Percentiles rank a stretch among this genome's conserved stretches.
phyloP scores from a whole-genome alignment of 139 green algal species.

The Nannochloris sp. region DNA sequence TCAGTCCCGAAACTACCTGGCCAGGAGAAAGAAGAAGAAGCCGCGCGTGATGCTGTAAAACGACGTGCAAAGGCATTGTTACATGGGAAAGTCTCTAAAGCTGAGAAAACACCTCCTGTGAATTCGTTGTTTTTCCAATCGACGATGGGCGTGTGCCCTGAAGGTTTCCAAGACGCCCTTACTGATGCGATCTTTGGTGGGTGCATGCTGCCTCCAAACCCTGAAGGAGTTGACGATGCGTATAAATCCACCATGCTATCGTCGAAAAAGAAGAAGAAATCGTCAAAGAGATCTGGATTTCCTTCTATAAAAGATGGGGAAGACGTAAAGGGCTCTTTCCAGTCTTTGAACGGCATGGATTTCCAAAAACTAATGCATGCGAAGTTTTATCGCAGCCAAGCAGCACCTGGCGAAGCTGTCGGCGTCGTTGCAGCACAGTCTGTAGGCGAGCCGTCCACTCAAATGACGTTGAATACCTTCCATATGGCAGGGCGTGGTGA shows the following conservation, averaged over 20 bases:
- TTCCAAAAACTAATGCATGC: constrained; percentile 72
- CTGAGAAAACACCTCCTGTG: constrained; percentile 21
- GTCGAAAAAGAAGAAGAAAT: constrained; percentile 21
- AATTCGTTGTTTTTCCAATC: constrained; percentile 28
- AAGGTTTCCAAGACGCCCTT: constrained; percentile 68
- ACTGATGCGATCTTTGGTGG: constrained; percentile 21
- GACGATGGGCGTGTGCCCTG: constrained; percentile 58
- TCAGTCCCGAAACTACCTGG: neutral
- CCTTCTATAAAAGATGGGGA: constrained; percentile 18
- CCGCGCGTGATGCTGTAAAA: neutral
- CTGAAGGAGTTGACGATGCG: constrained; percentile 17
- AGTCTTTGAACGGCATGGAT: constrained; percentile 24
- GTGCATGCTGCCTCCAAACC: constrained; percentile 36
- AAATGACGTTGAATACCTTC: constrained; percentile 43
- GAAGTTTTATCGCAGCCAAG: constrained; percentile 75
- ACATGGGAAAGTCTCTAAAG: constrained; percentile 12
- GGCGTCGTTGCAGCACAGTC: constrained; percentile 91
- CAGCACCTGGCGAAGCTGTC: constrained; percentile 84
- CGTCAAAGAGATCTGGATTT: no score
- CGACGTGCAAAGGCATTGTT: constrained; percentile 13
- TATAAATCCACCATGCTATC: constrained; percentile 7
- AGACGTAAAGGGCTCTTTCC: constrained; percentile 15
- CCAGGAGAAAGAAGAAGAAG: constrained; percentile 15
- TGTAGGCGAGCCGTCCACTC: constrained; percentile 85
- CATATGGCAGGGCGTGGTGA: constrained; percentile 41